Conservation (phyloP, 768 basidiomycete species). For the Psilocybe cubensis region DNA sequence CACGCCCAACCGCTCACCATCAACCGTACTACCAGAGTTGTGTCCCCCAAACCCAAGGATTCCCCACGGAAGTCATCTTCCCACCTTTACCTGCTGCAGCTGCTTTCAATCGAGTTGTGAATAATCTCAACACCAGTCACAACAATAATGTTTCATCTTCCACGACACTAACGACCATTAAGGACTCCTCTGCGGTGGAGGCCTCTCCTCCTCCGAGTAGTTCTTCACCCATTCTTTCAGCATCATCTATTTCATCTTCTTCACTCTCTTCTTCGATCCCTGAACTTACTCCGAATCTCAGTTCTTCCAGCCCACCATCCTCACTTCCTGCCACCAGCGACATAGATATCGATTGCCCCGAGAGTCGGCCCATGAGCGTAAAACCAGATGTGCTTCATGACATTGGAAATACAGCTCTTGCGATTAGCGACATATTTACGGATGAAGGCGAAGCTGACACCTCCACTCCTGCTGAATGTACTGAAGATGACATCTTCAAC, state of each 20-base stretch:
- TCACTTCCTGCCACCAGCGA: constrained; percentile 43
- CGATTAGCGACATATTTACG: constrained; percentile 3
- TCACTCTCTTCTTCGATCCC: constrained; percentile 48
- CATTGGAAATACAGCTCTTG: neutral
- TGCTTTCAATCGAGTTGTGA: constrained; percentile 33
- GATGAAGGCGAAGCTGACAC: constrained; percentile 23
- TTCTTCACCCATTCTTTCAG: constrained; percentile 28
- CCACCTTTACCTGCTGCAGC: constrained; percentile 66
- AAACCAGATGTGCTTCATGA: neutral
- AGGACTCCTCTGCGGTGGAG: constrained; percentile 13
- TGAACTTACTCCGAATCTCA: constrained; percentile 58
- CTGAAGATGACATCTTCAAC: constrained; percentile 38
- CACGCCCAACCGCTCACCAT: constrained; percentile 62
- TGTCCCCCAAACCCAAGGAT: constrained; percentile 44
- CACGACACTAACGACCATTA: constrained; percentile 16
- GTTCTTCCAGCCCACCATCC: constrained; percentile 65
- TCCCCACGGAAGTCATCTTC: constrained; percentile 69
- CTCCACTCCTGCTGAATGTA: constrained; percentile 27
- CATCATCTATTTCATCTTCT: constrained; percentile 35
- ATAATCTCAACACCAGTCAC: constrained; percentile 6
- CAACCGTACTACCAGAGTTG: constrained; percentile 77
- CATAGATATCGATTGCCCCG: constrained; percentile 33
- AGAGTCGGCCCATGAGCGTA: constrained; percentile 17
- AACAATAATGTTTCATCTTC: constrained; percentile 28
- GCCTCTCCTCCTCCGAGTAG: constrained; percentile 15